These are phyloP conservation scores for Eucalyptus sideroxylon DNA, from an alignment of 345 rosid species.

Conservation along the genomic window DNA sequence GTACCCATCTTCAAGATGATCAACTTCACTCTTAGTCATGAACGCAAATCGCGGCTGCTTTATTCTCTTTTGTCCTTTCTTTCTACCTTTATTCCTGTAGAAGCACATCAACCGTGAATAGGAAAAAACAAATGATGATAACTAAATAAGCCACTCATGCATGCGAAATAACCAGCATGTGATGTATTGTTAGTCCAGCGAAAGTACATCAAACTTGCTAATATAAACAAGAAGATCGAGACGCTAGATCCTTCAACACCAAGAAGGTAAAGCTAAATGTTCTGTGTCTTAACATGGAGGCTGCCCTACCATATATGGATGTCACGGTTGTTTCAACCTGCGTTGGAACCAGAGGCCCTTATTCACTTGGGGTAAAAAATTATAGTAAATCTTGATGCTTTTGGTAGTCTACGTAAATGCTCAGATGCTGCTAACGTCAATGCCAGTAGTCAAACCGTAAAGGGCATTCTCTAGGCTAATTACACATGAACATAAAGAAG, in stretches of 20 bases:
- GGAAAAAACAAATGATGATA: neutral
- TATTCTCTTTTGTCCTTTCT: conserved; percentile 76
- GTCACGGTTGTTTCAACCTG: neutral
- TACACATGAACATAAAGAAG: neutral
- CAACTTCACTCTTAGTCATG: conserved; percentile 91
- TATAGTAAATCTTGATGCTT: neutral
- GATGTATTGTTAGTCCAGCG: neutral
- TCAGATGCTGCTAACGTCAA: neutral
- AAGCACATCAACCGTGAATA: conserved; percentile 12
- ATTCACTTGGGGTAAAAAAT: neutral
- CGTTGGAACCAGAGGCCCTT: neutral
- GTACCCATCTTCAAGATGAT: conserved; percentile 97
- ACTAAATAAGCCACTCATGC: neutral
- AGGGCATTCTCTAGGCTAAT: neutral
- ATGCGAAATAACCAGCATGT: neutral
- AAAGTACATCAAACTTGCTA: neutral
- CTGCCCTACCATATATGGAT: neutral
- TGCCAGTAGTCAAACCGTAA: neutral
- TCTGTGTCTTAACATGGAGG: neutral
- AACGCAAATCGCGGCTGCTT: conserved; percentile 85
- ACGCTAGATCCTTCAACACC: neutral
- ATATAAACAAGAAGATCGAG: neutral
- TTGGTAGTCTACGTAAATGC: neutral
- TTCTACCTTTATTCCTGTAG: conserved; percentile 50
- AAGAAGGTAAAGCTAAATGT: neutral